Percentiles rank a stretch among this genome's conserved stretches.
phyloP scores from a whole-genome alignment of 2,329 filamentous ascomycete species.

The Trichocomaceae sp. region DNA sequence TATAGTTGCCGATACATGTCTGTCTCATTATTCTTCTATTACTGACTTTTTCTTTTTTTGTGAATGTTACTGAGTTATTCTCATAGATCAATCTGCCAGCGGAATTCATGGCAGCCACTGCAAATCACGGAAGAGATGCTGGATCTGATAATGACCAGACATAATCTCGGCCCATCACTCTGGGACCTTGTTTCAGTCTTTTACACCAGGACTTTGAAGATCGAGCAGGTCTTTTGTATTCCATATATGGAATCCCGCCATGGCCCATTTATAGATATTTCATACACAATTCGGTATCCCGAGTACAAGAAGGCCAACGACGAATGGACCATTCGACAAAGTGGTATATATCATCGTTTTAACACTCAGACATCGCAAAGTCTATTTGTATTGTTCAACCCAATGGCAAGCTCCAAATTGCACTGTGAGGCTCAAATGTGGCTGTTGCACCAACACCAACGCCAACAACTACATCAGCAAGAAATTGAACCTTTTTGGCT shows the following conservation, averaged over 20 bases:
- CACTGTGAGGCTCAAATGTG: slow-evolving; percentile 12
- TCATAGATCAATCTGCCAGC: slow-evolving; percentile 22
- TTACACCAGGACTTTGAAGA: slow-evolving; percentile 18
- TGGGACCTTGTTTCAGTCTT: slow-evolving; percentile 21
- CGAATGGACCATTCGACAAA: slow-evolving; percentile 27
- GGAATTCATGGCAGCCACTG: slow-evolving; percentile 22
- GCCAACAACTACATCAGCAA: neutral
- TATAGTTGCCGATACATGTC: slow-evolving; percentile 12
- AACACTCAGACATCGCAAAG: slow-evolving; percentile 18
- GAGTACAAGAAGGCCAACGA: slow-evolving; percentile 19
- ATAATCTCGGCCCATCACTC: slow-evolving; percentile 18
- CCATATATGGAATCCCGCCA: slow-evolving; percentile 14
- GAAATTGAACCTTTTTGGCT: slow-evolving; percentile 19
- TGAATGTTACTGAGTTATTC: neutral
- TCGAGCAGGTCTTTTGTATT: slow-evolving; percentile 23
- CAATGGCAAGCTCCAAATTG: slow-evolving; percentile 17
- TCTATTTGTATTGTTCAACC: slow-evolving; percentile 24
- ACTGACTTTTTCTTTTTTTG: too few species aligned
- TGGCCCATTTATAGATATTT: slow-evolving; percentile 16
- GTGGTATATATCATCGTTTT: slow-evolving; percentile 27
- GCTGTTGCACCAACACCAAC: slow-evolving; percentile 11
- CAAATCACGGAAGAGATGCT: slow-evolving; percentile 21
- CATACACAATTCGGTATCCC: slow-evolving; percentile 26
- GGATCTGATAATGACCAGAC: slow-evolving; percentile 15
- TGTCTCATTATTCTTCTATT: neutral